Evolutionary conservation across 1,139 yeast species (phyloP), one percentile per base, ranked within the genome.

Genomic region (Yarrowia galli): DNA sequence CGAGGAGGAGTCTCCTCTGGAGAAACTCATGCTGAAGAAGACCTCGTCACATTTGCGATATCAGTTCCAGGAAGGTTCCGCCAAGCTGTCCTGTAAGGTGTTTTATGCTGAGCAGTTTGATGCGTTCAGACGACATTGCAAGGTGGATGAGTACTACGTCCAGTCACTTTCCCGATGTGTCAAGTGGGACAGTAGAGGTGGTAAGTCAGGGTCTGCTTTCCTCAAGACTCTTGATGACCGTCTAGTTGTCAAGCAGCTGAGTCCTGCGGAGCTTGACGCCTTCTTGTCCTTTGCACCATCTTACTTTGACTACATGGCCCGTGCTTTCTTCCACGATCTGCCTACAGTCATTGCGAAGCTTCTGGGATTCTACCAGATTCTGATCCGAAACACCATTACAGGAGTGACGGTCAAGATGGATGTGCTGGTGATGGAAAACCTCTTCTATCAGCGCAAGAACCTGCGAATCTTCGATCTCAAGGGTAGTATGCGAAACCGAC

Each of bases 401-500:
- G 93, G 93, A 2, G 90, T 89, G 72, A 85, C 87, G 42, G 86
- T 91, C 75, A 89, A 90, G 71, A 89, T 93, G 90, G 97, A 95
- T 77, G 90, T 95, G 51, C 83, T 96, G 70, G 95, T 96, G 67
- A 95, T 93, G 98, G 99, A 96, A 79, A 95, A 96, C 75, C 80
- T 96, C 69, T 95, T 95, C 67, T 95, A 93, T 77, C 90, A 91
- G 74, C 85, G 88, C 68, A 89, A 89, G 72, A 89, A 96, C 69
- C 84, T 92, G 20, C 81, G 98, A 46, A 92, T 95, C 58, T 96
- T 95, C 79, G 99, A 96, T 78, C 83, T 96, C 76, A 96, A 96
- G 78, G 99, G 99, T 0, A 92, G 98, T 0, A 95, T 96, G 99
- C 82, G 99, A 70, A 96, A 96, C 77, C 83, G 99, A 71, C 98